phyloP scores from a whole-genome alignment of 495 filamentous ascomycete species.

The Podospora pseudocomata region DNA sequence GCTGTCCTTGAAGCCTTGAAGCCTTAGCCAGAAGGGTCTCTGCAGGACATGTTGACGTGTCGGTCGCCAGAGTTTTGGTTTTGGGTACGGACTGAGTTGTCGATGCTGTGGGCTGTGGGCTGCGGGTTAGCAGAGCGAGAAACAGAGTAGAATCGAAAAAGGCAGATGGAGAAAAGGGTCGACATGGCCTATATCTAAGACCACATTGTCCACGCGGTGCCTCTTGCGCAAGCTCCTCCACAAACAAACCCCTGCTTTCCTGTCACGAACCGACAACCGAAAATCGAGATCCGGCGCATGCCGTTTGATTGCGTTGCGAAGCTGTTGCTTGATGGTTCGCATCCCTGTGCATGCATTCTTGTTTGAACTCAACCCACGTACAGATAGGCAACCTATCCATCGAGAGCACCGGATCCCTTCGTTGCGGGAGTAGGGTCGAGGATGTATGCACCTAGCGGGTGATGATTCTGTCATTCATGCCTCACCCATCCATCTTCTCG shows the following conservation, averaged over 20 bases:
- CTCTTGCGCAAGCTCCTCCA: constrained; percentile 11
- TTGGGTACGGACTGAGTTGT: constrained; percentile 18
- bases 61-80: constrained; percentile 10
- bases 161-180: constrained; percentile 12
- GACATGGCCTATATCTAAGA: constrained; percentile 19
- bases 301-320: constrained; percentile 1
- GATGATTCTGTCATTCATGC: constrained; percentile 1
- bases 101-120: constrained; percentile 9
- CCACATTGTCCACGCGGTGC: constrained; percentile 17
- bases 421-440: background rate
- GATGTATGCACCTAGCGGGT: background rate
- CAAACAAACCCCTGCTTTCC: constrained; percentile 9
- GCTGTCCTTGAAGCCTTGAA: background rate
- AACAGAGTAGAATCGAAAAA: constrained; percentile 8
- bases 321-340: constrained; percentile 5
- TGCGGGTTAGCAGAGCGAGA: constrained; percentile 12
- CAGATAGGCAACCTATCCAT: background rate
- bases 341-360: background rate
- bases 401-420: background rate
- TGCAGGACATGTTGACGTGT: constrained; percentile 29
- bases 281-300: background rate
- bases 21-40: constrained; percentile 17
- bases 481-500: constrained; percentile 10
- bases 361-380: background rate
- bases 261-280: background rate